These are phyloP conservation scores for Fusarium neocosmosporiellum DNA, from an alignment of 2,329 filamentous ascomycete genomes.

Conservation along the genomic window DNA sequence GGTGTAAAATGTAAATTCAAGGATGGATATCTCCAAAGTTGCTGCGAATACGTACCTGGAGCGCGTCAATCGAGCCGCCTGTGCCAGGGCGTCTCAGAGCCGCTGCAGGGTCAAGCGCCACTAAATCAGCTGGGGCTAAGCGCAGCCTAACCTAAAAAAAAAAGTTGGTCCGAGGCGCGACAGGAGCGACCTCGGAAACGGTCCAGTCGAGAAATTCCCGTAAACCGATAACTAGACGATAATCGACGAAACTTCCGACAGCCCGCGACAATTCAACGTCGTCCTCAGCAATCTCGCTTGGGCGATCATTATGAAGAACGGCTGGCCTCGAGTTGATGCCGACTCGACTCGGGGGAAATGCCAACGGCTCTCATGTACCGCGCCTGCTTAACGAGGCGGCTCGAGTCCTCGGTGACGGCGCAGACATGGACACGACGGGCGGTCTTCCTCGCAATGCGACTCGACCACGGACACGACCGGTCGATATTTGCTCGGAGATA, in stretches of 20 bases:
- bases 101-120: constrained; percentile 36
- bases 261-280: background rate
- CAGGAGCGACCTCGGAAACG: constrained; percentile 36
- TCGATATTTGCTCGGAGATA: constrained; percentile 24
- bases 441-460: constrained; percentile 26
- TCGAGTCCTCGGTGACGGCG: constrained; percentile 28
- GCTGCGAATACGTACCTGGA: background rate
- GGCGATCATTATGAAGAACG: constrained; percentile 36
- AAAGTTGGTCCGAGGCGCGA: constrained; percentile 5
- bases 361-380: constrained; percentile 39
- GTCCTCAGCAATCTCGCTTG: constrained; percentile 8
- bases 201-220: constrained; percentile 18
- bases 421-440: constrained; percentile 31
- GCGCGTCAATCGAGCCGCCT: constrained; percentile 17
- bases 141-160: constrained; percentile 32
- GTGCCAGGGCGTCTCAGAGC: constrained; percentile 14
- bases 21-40: constrained; percentile 3
- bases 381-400: constrained; percentile 37
- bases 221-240: background rate
- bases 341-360: constrained; percentile 41
- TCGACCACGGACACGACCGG: background rate
- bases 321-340: constrained; percentile 31
- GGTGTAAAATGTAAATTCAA: constrained; percentile 37
- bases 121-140: constrained; percentile 32
- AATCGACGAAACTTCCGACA: background rate